Evolutionary conservation across 1,139 yeast species (phyloP), one percentile per base, ranked within the genome.

Genomic region (Tardiomyces blankii): DNA sequence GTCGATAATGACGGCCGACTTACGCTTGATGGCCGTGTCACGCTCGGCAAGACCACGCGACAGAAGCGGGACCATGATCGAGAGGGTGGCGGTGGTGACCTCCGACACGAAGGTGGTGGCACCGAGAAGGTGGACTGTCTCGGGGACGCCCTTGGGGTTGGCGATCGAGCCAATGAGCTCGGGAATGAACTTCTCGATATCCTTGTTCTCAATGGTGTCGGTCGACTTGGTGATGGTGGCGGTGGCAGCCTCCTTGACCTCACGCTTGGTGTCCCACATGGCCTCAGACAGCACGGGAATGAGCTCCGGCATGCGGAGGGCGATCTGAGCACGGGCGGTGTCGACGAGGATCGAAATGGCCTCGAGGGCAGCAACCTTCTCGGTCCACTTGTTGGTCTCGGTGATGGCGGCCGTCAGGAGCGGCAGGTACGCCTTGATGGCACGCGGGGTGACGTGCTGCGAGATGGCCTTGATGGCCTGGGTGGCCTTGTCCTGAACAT

Each of bases 41-140:
- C 98, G 93, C 78, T 91, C 98, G 68, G 94, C 95, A 68, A 91
- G 81, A 88, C 98, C 98, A 84, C 98, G 89, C 61, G 95, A 80
- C 70, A 91, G 81, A 70, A 91, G 80, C 68, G 98, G 98, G 62
- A 89, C 96, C 98, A 91, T 91, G 76, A 91, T 91, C 68, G 98
- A 89, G 67, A 91, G 80, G 64, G 98, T 93, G 64, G 98, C 97
- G 77, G 93, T 89, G 73, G 98, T 93, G 64, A 91, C 98, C 77
- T 91, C 98, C 63, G 96, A 88, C 63, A 91, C 98, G 69, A 91
- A 91, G 66, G 98, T 91, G 65, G 98, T 91, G 65, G 98, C 97
- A 86, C 98, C 98, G 70, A 91, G 85, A 65, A 82, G 71, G 75
- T 91, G 98, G 58, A 91, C 97, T 64, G 98, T 91, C 78, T 91